Base-by-base conservation (phyloP, 2,329 filamentous ascomycete species). In the Cryphonectria radicalis region DNA sequence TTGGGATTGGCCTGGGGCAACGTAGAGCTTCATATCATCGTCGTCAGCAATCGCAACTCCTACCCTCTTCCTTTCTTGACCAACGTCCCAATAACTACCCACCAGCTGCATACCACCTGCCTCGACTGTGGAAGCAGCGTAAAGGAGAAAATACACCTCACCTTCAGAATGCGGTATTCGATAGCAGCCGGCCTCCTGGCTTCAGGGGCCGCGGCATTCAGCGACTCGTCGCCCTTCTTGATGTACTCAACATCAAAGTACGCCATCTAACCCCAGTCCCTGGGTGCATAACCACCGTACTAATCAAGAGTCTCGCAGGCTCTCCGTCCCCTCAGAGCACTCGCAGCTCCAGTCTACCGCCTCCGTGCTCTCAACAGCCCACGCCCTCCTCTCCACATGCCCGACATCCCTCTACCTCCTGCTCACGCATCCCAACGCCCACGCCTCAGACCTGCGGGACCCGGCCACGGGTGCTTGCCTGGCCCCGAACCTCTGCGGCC, bases 181-280 rank as follows among this genome's bases (percentile, higher is more conserved):
- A 79, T 82, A 78, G 77, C 86, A 77, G 81, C 84, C 72, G 80
- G 88, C 66, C 81, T 89, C 78, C 86, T 86, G 77, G 85, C 88
- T 75, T 86, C 88, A 72, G 85, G 86, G 35, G 90, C 87, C 62
- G 84, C 89, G 73, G 95, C 93, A 37, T 96, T 97, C 80, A 90
- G 89, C 74, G 92, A 97, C 81, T 94, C 95, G 2, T 95, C 93
- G 69, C 95, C 96, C 25, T 96, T 97, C 81, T 88, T 97, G 79
- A 84, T 98, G 75, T 91, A 97, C 80, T 98, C 95, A 43, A 95
- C 92, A 63, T 88, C 92, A 74, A 85, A 91, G 95, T 97, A 91
- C 77, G 91, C 78, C 68, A 73, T 64, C 37, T 1, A 37, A 35
- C 62, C 66, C 57, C 55, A 22, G 59, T 67, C 35, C 68, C 10